Base-by-base conservation (phyloP, 495 filamentous ascomycete genomes). In the Penicillium egyptiacum region DNA sequence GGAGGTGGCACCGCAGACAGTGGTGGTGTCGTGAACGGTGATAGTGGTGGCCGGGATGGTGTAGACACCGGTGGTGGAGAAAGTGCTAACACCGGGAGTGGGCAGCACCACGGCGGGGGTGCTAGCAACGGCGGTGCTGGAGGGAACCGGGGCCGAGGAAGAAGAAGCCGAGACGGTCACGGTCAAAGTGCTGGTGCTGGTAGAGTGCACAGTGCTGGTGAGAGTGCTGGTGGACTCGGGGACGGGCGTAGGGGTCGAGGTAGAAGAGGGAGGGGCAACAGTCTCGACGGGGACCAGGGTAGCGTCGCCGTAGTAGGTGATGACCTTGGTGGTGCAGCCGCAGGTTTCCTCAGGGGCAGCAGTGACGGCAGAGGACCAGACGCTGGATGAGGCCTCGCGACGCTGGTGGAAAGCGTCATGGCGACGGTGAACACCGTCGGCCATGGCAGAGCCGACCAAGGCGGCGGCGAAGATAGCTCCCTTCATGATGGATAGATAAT, bases 31-130 rank as follows among this genome's bases (percentile, higher is more conserved):
- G 49, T 83, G 86, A 53, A 94, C 73, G 28, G 84, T 86, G 46
- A 91, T 59, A 53, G 88, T 92, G 45, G 83, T 87, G 35, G 86
- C 88, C 45, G 89, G 87, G 79, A 92, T 84, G 62, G 89, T 92
- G 81, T 91, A 93, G 59, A 78, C 79, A 70, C 89, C 89, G 52
- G 89, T 84, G 22, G 83, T 85, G 37, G 83, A 74, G 84, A 82
- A 89, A 50, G 78, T 84, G 73, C 87, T 86, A 28, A 86, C 76
- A 48, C 79, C 76, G 30, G 83, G 79, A 19, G 88, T 89, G 22
- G 90, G 89, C 52, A 90, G 64, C n/a, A 44, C 43, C 26, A 61
- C 60, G 22, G 28, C 25, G 45, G 56, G 30, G 41, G 60, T 60
- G 37, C 46, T 57, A 12, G 47, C 33, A n/a, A 47, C 51, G 50